Conservation (phyloP, 2,329 filamentous ascomycete genomes). For the Teratosphaeria gauchensis region DNA sequence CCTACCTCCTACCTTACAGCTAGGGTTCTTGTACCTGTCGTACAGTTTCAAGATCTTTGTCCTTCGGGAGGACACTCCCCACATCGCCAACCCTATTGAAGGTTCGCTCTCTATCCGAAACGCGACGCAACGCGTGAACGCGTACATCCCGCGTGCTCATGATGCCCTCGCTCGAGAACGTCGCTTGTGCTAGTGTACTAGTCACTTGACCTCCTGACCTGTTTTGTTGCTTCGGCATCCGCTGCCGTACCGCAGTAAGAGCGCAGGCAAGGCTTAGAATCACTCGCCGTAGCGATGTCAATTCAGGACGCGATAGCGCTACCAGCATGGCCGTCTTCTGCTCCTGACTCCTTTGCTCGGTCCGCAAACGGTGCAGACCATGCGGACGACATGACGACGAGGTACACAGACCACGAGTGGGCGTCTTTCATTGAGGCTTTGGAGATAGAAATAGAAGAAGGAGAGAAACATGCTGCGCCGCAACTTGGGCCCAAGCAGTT, state of each 20-base stretch:
- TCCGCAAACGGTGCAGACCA: background rate
- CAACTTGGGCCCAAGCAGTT: conserved; percentile 12
- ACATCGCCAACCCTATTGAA: background rate
- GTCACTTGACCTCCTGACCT: background rate
- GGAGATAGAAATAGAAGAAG: conserved; percentile 10
- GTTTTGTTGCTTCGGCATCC: background rate
- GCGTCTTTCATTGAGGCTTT: conserved; percentile 30
- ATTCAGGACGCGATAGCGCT: background rate
- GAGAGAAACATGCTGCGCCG: conserved; percentile 2
- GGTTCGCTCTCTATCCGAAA: background rate
- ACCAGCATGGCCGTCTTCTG: background rate
- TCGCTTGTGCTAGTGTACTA: background rate
- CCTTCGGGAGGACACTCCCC: too few species aligned
- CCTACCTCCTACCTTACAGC: too few species aligned
- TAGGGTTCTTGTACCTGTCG: too few species aligned
- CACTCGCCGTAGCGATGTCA: background rate
- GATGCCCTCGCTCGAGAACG: background rate
- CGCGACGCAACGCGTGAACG: background rate
- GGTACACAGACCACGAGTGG: conserved; percentile 39
- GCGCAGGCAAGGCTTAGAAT: background rate
- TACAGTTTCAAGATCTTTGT: too few species aligned
- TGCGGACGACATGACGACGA: conserved; percentile 21
- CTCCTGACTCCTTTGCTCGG: background rate
- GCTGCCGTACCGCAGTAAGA: background rate
- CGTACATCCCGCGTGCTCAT: background rate